A percentile compares a stretch with the other conserved stretches of the same genome.
phyloP scores from a whole-genome alignment of 768 basidiomycete species.

The Serendipita vermifera region DNA sequence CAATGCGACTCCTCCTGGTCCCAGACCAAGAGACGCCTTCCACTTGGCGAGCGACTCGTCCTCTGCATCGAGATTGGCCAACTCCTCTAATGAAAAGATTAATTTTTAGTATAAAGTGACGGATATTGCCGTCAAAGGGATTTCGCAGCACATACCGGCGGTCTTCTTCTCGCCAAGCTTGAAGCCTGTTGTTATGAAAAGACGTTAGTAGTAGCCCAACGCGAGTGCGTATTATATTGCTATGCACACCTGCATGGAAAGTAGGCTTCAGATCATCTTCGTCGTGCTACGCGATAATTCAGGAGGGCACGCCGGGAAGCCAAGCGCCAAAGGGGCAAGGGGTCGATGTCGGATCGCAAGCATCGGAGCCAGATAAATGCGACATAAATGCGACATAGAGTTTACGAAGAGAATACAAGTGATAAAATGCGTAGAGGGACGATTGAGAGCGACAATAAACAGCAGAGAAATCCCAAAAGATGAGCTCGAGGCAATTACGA shows the following conservation, averaged over 20 bases:
- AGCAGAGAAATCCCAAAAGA: too few relatives aligned
- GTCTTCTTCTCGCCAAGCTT: conserved; percentile 6
- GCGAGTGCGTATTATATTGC: not conserved
- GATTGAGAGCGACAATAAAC: too few relatives aligned
- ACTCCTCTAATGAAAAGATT: conserved; percentile 42
- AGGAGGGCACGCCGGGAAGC: too few relatives aligned
- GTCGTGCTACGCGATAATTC: too few relatives aligned
- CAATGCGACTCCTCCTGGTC: conserved; percentile 29
- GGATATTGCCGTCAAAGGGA: too few relatives aligned
- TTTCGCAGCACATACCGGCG: not conserved
- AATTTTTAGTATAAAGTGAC: not conserved
- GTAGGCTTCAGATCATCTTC: conserved; percentile 4
- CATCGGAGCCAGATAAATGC: too few relatives aligned
- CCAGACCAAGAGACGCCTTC: conserved; percentile 87
- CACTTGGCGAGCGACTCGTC: conserved; percentile 91
- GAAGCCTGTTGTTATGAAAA: conserved; percentile 8
- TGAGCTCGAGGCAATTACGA: too few relatives aligned
- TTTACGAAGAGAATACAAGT: too few relatives aligned
- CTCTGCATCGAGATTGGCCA: conserved; percentile 70
- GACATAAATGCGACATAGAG: too few relatives aligned
- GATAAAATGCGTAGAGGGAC: too few relatives aligned
- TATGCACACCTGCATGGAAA: not conserved
- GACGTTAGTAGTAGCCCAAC: not conserved
- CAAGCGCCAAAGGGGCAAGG: too few relatives aligned
- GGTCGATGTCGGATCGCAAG: too few relatives aligned